phyloP scores from a whole-genome alignment of 2,329 filamentous ascomycete species.

The Diplodia scrobiculata region DNA sequence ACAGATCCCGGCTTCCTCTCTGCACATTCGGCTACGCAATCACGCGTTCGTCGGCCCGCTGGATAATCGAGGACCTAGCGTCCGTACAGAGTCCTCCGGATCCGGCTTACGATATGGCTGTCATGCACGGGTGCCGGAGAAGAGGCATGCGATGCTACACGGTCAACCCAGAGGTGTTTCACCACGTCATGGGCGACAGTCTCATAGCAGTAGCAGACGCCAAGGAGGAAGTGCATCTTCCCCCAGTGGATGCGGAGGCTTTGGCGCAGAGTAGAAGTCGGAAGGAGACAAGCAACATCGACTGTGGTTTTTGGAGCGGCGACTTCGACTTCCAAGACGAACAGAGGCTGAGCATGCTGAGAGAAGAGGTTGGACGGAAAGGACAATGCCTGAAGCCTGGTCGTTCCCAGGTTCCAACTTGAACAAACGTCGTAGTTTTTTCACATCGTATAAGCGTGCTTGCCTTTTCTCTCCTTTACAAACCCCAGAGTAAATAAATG shows the following conservation, averaged over 20 bases:
- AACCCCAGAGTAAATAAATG: not conserved
- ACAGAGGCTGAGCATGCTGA: slow-evolving; percentile 40
- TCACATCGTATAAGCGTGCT: not conserved
- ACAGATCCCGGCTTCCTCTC: slow-evolving; percentile 48
- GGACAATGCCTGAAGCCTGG: slow-evolving; percentile 44
- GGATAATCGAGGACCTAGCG: slow-evolving; percentile 43
- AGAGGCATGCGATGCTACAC: slow-evolving; percentile 47
- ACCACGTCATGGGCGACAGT: slow-evolving; percentile 47
- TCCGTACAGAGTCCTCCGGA: slow-evolving; percentile 26
- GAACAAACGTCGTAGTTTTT: not conserved
- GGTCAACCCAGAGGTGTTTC: slow-evolving; percentile 50
- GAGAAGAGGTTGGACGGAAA: slow-evolving; percentile 44
- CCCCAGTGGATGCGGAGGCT: slow-evolving; percentile 42
- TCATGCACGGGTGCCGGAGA: slow-evolving; percentile 45
- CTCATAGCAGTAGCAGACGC: slow-evolving; percentile 42
- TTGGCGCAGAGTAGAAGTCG: slow-evolving; percentile 38
- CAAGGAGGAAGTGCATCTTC: slow-evolving; percentile 35
- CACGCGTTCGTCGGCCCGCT: slow-evolving; percentile 38
- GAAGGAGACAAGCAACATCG: slow-evolving; percentile 45
- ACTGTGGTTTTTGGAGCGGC: slow-evolving; percentile 46
- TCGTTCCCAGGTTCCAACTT: not conserved
- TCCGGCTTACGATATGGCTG: slow-evolving; percentile 44
- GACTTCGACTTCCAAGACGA: slow-evolving; percentile 40
- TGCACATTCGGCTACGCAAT: slow-evolving; percentile 50
- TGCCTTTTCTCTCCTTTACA: not conserved